Base-by-base conservation (phyloP, 163 green algal genomes). In the Prototheca wickerhamii region DNA sequence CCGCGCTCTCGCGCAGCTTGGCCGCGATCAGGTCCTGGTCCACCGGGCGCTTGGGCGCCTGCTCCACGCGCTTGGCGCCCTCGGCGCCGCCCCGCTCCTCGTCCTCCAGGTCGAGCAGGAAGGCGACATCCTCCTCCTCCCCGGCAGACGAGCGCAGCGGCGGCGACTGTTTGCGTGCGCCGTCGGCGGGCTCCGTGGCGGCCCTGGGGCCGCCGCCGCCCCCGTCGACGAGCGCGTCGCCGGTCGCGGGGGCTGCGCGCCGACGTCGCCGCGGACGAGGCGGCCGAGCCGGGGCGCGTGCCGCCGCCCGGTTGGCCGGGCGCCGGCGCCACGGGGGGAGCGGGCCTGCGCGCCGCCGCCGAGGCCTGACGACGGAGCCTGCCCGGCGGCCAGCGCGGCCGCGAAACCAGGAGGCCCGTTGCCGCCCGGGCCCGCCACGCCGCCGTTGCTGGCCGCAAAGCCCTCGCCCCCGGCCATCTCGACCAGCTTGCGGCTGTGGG, bases 401-500 rank as follows among this genome's bases (percentile, higher is more conserved):
- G 52, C 12, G 52, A 17, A 12, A 17, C 52, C 52, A 12, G 29
- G 12, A 17, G 52, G 52, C 12, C 23, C 43, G 20, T 37, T 50
- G 15, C 12, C n/a, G 46, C n/a, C 43, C 35, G 26, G 43, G 21
- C 32, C 15, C 37, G 26, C 40, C 25, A 17, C 21, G 32, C 32
- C 8, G 32, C 21, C 4, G 32, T 8, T 20, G 33, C 32, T 30
- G 32, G 6, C 31, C n/a, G 60, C 60, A 7, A 33, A 0, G 3
- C 50, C 59, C 1, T 26, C 31, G 35, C 29, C 33, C 46, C n/a
- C 29, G 29, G 65, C 37, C 23, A 58, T 17, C 4, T 3, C 31
- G 29, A 69, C 71, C 35, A 65, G 55, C 43, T 76, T 63, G 4
- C 61, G 23, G 25, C 55, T 35, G 65, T 80, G 69, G 17, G 75